Percentiles rank a stretch among this genome's conserved stretches.
Evolutionary conservation across 108 stramenopile genomes (phyloP).

Genomic region (Nannochloropsis granulata): DNA sequence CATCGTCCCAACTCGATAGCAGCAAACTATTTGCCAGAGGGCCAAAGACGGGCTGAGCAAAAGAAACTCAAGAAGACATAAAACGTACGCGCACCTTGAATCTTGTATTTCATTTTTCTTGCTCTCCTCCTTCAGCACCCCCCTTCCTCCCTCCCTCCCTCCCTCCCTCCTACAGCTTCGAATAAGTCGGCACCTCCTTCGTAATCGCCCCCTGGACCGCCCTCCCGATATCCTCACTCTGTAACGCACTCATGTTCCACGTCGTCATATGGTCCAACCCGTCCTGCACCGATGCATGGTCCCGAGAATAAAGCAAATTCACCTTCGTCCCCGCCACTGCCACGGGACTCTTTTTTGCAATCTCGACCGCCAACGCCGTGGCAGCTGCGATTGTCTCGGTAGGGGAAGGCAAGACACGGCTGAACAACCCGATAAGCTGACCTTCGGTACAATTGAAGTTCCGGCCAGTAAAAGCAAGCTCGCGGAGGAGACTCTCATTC

Average conservation of each 20-base stretch:
- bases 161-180: conserved; percentile 23
- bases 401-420: not conserved
- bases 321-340: conserved; percentile 40
- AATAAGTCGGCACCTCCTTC: conserved; percentile 7
- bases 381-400: conserved; percentile 11
- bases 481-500: conserved; percentile 34
- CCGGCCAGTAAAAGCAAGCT: conserved; percentile 38
- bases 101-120: not conserved
- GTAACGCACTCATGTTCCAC: conserved; percentile 38
- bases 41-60: no score
- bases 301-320: conserved; percentile 36
- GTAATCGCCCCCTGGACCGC: conserved; percentile 21
- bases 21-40: no score
- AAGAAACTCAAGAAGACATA: no score
- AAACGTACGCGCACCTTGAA: no score
- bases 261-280: conserved; percentile 24
- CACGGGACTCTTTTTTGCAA: conserved; percentile 33
- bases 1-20: no score
- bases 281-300: conserved; percentile 13
- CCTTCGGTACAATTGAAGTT: conserved; percentile 14
- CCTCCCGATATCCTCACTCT: conserved; percentile 18
- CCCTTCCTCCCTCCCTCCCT: not conserved
- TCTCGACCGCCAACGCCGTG: conserved; percentile 14
- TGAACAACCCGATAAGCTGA: conserved; percentile 1
- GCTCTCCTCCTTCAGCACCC: not conserved